Evolutionary conservation across 495 filamentous ascomycete genomes (phyloP), one percentile per base, ranked within the genome.

Genomic region (Penicillium samsonianum): DNA sequence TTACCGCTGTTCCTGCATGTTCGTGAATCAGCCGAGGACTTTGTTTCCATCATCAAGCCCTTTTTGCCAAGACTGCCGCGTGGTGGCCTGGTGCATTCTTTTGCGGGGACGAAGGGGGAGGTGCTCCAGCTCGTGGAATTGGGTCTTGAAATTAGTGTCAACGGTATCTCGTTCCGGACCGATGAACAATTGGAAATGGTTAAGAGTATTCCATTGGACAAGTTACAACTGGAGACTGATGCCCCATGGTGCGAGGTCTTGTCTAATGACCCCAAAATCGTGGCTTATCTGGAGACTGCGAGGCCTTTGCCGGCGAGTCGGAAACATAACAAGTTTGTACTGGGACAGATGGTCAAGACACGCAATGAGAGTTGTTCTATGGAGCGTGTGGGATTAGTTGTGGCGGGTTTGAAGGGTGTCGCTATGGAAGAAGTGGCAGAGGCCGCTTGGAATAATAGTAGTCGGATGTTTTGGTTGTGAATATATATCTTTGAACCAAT

Each of bases 181-280:
- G 64, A 67, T 7, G 70, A 67, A 4, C 62, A 65, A 11, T 20
- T 61, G 45, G 65, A 69, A 3, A 73, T 73, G 70, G 65, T 69
- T 1, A 60, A 62, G 2, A 25, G 55, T 41, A 61, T 73, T 33
- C 67, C 70, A 1, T 26, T 70, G 46, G 56, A 63, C 0, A 65
- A 47, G 25, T 35, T 73, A n/a, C 67, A 73, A 42, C 45, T 73
- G n/a, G 70, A 73, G 49, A 71, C 67, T 1, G 68, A 73, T 60
- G 67, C 70, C 5, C 68, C 70, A 5, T 73, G 70, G 70, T 73
- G 70, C 49, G 68, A 73, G 43, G 53, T 73, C 2, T 19, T 65
- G 46, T 33, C 28, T 9, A 61, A 55, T 6, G 64, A 69, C 50
- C 56, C 61, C 19, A 57, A 51, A 16, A 69, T 69, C 38, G 59